These are phyloP conservation scores for Penicillium nucicola DNA, from an alignment of 495 filamentous ascomycete genomes.

Conservation along the genomic window DNA sequence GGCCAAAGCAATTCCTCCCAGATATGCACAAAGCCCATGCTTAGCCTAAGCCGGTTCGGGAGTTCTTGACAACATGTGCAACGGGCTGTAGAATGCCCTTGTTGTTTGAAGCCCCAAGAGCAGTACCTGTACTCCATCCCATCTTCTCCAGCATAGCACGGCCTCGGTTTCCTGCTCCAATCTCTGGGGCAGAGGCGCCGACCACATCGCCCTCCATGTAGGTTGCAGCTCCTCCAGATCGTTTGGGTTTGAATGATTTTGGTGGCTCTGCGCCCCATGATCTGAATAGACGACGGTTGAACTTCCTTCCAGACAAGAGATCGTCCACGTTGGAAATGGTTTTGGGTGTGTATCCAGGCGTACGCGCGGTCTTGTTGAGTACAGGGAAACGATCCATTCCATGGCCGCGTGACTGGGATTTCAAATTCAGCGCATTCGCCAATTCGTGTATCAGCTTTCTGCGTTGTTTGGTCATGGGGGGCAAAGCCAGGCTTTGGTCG, in stretches of 20 bases:
- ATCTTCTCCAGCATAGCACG: conserved; percentile 93
- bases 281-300: conserved; percentile 32
- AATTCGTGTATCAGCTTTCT: conserved; percentile 77
- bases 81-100: conserved; percentile 87
- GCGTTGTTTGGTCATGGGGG: conserved; percentile 75
- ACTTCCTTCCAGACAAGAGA: conserved; percentile 30
- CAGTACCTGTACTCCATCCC: conserved; percentile 90
- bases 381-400: conserved; percentile 72
- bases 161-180: conserved; percentile 80
- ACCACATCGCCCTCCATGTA: conserved; percentile 89
- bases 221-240: conserved; percentile 44
- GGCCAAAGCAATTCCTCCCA: too few species aligned
- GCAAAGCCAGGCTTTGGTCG: conserved; percentile 63
- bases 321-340: conserved; percentile 36
- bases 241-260: conserved; percentile 27
- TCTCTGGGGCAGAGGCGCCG: conserved; percentile 76
- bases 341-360: conserved; percentile 49
- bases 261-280: conserved; percentile 22
- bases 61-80: conserved; percentile 80
- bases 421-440: conserved; percentile 66
- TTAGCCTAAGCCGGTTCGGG: conserved; percentile 81
- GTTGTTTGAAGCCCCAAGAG: conserved; percentile 77
- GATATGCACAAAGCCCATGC: not conserved
- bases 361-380: conserved; percentile 68
- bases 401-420: conserved; percentile 78